Conservation (phyloP, 495 filamentous ascomycete genomes). For the Xylaria acuta region DNA sequence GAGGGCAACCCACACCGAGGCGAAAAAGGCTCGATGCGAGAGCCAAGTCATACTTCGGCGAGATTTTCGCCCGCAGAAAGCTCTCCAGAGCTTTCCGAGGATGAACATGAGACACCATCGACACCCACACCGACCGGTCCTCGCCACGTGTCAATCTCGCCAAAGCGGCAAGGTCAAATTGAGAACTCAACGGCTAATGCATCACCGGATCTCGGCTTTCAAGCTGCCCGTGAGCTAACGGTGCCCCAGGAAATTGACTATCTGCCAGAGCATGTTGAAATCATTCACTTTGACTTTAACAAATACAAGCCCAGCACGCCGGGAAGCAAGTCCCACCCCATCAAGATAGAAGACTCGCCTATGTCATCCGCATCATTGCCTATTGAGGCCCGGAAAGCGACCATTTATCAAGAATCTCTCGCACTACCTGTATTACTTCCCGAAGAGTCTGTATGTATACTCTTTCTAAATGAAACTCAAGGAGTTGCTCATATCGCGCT, state of each 20-base stretch:
- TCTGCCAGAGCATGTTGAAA: not conserved
- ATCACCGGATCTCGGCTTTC: not conserved
- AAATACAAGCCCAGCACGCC: conserved; percentile 3
- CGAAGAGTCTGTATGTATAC: not conserved
- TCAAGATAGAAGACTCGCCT: conserved; percentile 20
- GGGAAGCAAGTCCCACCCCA: conserved; percentile 6
- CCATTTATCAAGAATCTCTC: not conserved
- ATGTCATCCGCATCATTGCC: not conserved
- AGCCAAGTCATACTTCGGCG: not conserved
- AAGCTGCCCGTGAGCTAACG: not conserved
- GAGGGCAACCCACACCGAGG: not conserved
- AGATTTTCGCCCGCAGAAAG: not conserved
- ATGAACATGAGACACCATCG: not conserved
- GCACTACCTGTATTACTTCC: not conserved
- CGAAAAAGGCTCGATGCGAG: not conserved
- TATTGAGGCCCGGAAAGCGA: not conserved
- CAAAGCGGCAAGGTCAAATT: not conserved
- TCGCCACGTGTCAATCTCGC: not conserved
- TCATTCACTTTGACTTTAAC: conserved; percentile 11
- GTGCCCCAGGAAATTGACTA: not conserved
- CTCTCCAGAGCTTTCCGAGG: not conserved
- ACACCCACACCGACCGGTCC: not conserved
- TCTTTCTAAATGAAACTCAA: not conserved
- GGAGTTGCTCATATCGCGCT: not conserved
- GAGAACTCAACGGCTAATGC: not conserved